Evolutionary conservation across 305 asterid genomes (phyloP).

Genomic region (Fraxinus angustifolia): DNA sequence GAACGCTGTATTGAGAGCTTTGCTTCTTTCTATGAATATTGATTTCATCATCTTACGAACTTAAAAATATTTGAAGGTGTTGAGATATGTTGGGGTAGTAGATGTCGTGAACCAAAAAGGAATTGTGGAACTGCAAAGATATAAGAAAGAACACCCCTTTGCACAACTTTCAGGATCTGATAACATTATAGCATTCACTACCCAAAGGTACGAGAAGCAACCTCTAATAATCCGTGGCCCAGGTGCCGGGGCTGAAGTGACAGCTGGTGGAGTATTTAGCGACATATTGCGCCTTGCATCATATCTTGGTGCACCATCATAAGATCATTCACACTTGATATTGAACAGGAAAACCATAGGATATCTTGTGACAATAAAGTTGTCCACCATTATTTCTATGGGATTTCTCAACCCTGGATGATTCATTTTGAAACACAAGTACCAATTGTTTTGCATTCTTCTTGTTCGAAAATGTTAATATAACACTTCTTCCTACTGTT

Average conservation of each 20-base stretch:
- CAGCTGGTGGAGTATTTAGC: conserved; percentile 92
- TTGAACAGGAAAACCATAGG: background rate
- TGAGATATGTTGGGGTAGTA: conserved; percentile 92
- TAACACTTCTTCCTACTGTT: background rate
- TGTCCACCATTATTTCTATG: background rate
- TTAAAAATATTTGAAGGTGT: conserved; percentile 51
- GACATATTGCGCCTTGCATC: conserved; percentile 97
- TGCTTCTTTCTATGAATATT: conserved; percentile 12
- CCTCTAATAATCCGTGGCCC: conserved; percentile 94
- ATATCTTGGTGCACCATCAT: conserved; percentile 94
- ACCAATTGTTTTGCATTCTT: background rate
- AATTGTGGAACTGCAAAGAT: conserved; percentile 70
- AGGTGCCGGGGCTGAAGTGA: conserved; percentile 99
- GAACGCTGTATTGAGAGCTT: background rate
- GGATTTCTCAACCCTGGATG: background rate
- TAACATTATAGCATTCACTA: conserved; percentile 93
- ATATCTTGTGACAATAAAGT: background rate
- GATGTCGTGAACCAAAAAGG: conserved; percentile 80
- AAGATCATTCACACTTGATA: conserved; percentile 5
- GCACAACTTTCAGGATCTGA: conserved; percentile 96
- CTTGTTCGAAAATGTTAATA: background rate
- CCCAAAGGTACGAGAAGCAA: conserved; percentile 83
- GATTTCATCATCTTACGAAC: conserved; percentile 14
- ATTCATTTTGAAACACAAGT: background rate
- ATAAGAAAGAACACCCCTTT: conserved; percentile 82